phyloP scores from a whole-genome alignment of 148 eudicot species.

The Rhododendron molle region DNA sequence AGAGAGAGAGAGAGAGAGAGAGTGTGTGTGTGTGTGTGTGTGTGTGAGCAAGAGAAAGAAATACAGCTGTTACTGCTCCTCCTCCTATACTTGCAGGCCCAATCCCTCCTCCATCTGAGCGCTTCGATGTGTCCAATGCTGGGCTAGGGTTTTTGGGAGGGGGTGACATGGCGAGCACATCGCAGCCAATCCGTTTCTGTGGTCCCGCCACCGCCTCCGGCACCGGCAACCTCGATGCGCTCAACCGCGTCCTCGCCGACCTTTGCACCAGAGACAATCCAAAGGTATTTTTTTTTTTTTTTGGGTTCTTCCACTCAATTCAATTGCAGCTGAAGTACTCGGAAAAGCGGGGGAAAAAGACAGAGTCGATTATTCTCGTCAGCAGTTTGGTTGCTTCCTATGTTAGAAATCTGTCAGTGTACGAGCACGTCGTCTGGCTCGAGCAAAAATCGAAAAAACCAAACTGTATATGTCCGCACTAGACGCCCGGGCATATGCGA shows the following conservation, averaged over 20 bases:
- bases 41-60: background rate
- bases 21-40: background rate
- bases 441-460: background rate
- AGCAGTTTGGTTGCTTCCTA: background rate
- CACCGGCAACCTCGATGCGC: conserved; percentile 62
- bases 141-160: conserved; percentile 14
- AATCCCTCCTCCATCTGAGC: background rate
- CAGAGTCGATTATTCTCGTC: background rate
- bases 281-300: conserved; percentile 33
- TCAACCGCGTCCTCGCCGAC: conserved; percentile 78
- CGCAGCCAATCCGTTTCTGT: conserved; percentile 50
- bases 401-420: background rate
- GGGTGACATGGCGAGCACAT: conserved; percentile 35
- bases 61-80: background rate
- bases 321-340: background rate
- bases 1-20: background rate
- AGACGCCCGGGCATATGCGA: background rate
- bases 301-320: background rate
- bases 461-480: background rate
- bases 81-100: background rate
- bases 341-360: background rate
- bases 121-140: conserved; percentile 8
- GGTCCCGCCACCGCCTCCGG: conserved; percentile 42
- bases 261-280: conserved; percentile 74
- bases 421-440: background rate